A percentile compares a stretch with the other conserved stretches of the same genome.
Evolutionary conservation across 116 monocot genomes (phyloP).

Genomic region (Phalaenopsis hybrid): DNA sequence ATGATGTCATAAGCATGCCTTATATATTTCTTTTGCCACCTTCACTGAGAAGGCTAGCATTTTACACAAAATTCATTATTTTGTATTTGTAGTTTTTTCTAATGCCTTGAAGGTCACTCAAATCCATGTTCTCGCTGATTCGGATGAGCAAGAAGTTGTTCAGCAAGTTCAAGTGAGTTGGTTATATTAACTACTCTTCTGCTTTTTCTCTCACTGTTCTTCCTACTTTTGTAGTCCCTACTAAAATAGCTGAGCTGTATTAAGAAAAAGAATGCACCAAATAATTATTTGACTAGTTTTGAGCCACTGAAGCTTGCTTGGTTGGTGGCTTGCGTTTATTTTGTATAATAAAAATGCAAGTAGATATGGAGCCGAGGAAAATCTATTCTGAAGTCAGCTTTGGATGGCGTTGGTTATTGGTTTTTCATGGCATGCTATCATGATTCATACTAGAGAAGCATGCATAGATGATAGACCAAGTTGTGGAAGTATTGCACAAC

Average conservation of each 20-base stretch:
- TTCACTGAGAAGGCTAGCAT: background rate
- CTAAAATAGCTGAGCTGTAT: background rate
- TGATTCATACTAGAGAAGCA: background rate
- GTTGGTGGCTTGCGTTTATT: background rate
- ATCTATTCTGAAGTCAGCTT: background rate
- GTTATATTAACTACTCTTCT: background rate
- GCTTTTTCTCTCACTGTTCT: background rate
- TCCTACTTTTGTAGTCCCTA: background rate
- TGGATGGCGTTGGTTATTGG: background rate
- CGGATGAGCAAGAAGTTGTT: conserved; percentile 96
- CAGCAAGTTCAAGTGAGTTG: conserved; percentile 86
- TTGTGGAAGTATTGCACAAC: background rate
- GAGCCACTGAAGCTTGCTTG: background rate
- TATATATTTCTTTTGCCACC: background rate
- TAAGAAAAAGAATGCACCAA: background rate
- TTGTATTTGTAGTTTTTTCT: conserved; percentile 71
- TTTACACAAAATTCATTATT: background rate
- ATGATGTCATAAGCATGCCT: conserved; percentile 15
- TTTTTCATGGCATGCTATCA: background rate
- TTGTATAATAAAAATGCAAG: background rate
- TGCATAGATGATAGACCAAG: background rate
- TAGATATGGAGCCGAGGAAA: background rate
- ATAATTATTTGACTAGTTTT: background rate
- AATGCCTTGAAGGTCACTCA: conserved; percentile 88
- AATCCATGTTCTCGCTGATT: conserved; percentile 96